phyloP scores from a whole-genome alignment of 768 basidiomycete genomes.

The Kondoa malvinella region DNA sequence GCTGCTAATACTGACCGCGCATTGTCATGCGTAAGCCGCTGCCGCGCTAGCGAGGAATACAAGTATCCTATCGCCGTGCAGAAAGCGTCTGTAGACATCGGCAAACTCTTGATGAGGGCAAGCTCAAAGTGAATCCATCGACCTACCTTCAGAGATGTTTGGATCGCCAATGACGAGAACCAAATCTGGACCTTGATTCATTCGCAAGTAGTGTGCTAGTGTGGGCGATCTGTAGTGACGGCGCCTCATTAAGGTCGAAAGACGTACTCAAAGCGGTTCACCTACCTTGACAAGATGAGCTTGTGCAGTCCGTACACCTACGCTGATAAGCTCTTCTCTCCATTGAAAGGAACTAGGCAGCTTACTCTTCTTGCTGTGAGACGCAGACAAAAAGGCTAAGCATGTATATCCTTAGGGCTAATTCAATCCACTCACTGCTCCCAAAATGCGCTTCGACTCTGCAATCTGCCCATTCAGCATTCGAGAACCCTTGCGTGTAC shows the following conservation, averaged over 20 bases:
- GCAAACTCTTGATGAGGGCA: background rate
- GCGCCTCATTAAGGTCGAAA: background rate
- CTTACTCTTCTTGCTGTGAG: too few species aligned
- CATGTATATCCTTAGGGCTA: background rate
- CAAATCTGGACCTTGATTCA: slow-evolving; percentile 7
- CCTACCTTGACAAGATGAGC: slow-evolving; percentile 3
- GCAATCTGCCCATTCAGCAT: background rate
- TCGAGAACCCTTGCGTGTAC: background rate
- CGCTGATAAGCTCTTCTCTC: background rate
- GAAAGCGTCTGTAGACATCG: slow-evolving; percentile 9
- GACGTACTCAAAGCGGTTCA: background rate
- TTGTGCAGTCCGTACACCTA: slow-evolving; percentile 1
- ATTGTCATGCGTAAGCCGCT: slow-evolving; percentile 3
- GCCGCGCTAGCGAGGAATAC: slow-evolving; percentile 11
- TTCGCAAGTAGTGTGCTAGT: slow-evolving; percentile 5
- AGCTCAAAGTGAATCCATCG: background rate
- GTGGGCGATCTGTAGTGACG: slow-evolving; percentile 7
- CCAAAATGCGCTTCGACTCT: background rate
- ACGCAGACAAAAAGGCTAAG: background rate
- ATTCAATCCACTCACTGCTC: background rate
- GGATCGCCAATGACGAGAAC: slow-evolving; percentile 7
- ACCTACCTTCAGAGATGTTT: slow-evolving; percentile 18
- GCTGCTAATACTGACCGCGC: slow-evolving; percentile 14
- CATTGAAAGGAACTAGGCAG: too few species aligned
- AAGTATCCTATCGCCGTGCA: slow-evolving; percentile 13